A percentile compares a stretch with the other conserved stretches of the same genome.
phyloP scores from a whole-genome alignment of 805 yeast species.

The Hanseniaspora singularis region DNA sequence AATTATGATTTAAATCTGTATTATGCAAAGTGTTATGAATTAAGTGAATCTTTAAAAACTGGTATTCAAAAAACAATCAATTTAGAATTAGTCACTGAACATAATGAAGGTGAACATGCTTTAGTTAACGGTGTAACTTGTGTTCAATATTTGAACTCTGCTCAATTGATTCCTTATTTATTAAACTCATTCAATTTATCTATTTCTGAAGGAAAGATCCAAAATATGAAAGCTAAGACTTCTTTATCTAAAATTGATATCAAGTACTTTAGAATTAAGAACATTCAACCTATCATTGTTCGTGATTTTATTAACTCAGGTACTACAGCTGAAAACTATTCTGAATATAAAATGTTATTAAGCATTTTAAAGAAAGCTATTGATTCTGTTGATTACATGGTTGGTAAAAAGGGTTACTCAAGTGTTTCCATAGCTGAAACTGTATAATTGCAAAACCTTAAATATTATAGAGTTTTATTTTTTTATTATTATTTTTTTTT shows the following conservation, averaged over 20 bases:
- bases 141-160: conserved; percentile 12
- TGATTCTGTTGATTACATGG: conserved; percentile 14
- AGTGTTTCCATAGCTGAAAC: conserved; percentile 15
- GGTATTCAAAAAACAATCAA: conserved; percentile 4
- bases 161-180: conserved; percentile 2
- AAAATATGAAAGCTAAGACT: conserved; percentile 14
- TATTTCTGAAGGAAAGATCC: conserved; percentile 11
- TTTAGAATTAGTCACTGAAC: conserved; percentile 11
- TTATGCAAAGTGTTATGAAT: conserved; percentile 52
- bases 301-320: conserved; percentile 7
- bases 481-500: no score
- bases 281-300: conserved; percentile 15
- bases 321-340: conserved; percentile 1
- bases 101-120: conserved; percentile 7
- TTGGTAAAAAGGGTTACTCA: conserved; percentile 14
- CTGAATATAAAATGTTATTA: conserved; percentile 9
- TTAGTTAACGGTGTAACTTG: conserved; percentile 15
- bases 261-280: conserved; percentile 15
- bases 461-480: no score
- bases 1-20: conserved; percentile 71
- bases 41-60: conserved; percentile 21
- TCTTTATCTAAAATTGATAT: conserved; percentile 14
- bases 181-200: conserved; percentile 13
- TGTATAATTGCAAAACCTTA: no score
- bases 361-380: conserved; percentile 11